These are phyloP conservation scores for Parastagonospora nodorum DNA, from an alignment of 2,329 filamentous ascomycete genomes.

Conservation along the genomic window DNA sequence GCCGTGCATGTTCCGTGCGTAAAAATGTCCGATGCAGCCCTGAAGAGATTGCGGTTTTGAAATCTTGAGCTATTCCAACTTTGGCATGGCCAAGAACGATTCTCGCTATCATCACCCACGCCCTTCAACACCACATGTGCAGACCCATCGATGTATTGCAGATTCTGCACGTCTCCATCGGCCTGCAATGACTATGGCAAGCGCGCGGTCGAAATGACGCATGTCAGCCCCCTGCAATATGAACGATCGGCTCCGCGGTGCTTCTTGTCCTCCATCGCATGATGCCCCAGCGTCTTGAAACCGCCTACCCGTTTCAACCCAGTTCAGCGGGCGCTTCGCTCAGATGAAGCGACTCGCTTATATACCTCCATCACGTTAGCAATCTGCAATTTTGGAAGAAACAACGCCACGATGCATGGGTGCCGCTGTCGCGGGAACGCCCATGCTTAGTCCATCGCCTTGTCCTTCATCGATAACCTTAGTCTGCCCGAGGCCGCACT, in stretches of 20 bases:
- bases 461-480: slow-evolving; percentile 20
- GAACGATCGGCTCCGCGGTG: slow-evolving; percentile 14
- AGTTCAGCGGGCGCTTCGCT: slow-evolving; percentile 35
- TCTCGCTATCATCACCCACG: no score
- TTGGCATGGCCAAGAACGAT: no score
- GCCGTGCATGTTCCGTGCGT: no score
- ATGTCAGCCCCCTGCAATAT: slow-evolving; percentile 18
- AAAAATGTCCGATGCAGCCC: no score
- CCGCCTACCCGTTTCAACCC: slow-evolving; percentile 42
- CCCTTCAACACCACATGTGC: no score
- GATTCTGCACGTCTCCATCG: not conserved
- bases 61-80: no score
- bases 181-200: not conserved
- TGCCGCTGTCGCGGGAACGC: slow-evolving; percentile 28
- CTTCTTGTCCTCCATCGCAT: slow-evolving; percentile 24
- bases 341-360: slow-evolving; percentile 29
- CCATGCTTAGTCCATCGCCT: slow-evolving; percentile 20
- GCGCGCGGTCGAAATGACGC: slow-evolving; percentile 7
- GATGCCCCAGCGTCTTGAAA: slow-evolving; percentile 39
- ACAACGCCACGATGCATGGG: slow-evolving; percentile 21
- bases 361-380: slow-evolving; percentile 17
- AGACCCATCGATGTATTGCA: not conserved
- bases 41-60: no score
- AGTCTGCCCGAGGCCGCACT: slow-evolving; percentile 5
- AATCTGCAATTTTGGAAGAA: slow-evolving; percentile 12